A percentile compares a stretch with the other conserved stretches of the same genome.
Conservation (phyloP, 352 stramenopile species). For the Plasmopara viticola region DNA sequence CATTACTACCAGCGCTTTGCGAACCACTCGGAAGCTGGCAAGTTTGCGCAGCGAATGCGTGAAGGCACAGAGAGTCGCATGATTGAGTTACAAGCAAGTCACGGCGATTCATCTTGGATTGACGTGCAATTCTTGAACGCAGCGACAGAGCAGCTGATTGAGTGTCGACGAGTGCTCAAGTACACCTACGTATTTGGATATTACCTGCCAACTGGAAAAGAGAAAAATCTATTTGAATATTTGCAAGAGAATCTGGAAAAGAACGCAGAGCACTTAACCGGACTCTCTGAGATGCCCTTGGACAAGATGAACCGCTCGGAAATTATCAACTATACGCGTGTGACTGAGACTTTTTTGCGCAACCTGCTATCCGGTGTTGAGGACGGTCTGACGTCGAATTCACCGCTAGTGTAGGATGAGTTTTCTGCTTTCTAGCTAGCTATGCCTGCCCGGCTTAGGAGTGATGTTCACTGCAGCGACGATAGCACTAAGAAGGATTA, state of each 20-base stretch:
- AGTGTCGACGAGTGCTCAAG: conserved; percentile 98
- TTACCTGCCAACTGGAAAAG: conserved; percentile 84
- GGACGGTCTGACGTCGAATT: conserved; percentile 72
- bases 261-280: conserved; percentile 89
- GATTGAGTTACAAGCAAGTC: conserved; percentile 92
- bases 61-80: conserved; percentile 94
- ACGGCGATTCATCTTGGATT: conserved; percentile 90
- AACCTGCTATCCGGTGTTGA: conserved; percentile 89
- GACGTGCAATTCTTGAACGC: conserved; percentile 98
- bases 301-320: conserved; percentile 90
- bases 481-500: conserved; percentile 11
- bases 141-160: conserved; percentile 94
- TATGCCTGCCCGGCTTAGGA: conserved; percentile 14
- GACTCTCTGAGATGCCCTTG: conserved; percentile 86
- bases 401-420: conserved; percentile 23
- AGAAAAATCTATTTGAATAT: conserved; percentile 94
- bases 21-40: conserved; percentile 93
- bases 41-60: conserved; percentile 95
- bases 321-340: conserved; percentile 93
- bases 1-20: conserved; percentile 99
- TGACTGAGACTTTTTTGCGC: conserved; percentile 89
- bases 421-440: conserved; percentile 10
- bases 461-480: conserved; percentile 1
- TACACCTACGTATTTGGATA: conserved; percentile 97
- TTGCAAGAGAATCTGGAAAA: conserved; percentile 92